Evolutionary conservation across 2,329 filamentous ascomycete genomes (phyloP).

Genomic region (Dothistroma pini): DNA sequence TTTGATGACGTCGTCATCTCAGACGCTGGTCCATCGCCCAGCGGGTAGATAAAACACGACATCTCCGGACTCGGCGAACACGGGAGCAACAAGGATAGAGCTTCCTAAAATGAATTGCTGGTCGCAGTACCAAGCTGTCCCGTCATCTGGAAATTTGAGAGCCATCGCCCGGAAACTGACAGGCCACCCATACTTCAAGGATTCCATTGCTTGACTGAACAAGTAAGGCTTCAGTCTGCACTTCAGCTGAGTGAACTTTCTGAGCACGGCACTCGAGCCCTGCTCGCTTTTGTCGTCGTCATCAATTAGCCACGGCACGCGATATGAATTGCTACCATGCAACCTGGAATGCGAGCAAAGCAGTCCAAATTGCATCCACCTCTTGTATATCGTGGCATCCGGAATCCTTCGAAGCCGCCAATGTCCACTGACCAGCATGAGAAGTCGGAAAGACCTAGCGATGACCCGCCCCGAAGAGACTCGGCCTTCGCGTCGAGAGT

Average conservation of each 20-base stretch:
- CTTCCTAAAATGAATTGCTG: conserved; percentile 71
- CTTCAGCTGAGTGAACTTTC: conserved; percentile 53
- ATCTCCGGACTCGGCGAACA: conserved; percentile 60
- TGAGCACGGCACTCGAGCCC: conserved; percentile 52
- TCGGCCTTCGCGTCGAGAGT: conserved; percentile 71
- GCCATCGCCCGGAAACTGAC: conserved; percentile 61
- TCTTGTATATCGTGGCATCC: conserved; percentile 63
- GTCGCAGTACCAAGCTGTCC: conserved; percentile 64
- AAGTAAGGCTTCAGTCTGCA: conserved; percentile 58
- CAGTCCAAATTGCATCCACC: conserved; percentile 73
- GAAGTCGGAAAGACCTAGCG: conserved; percentile 61
- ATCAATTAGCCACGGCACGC: conserved; percentile 72
- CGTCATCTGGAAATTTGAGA: conserved; percentile 67
- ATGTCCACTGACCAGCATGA: conserved; percentile 69
- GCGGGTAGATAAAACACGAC: conserved; percentile 63
- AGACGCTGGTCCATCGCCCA: conserved; percentile 51
- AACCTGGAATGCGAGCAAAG: conserved; percentile 67
- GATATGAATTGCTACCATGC: conserved; percentile 66
- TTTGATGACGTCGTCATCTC: conserved; percentile 40
- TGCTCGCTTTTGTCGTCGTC: conserved; percentile 51
- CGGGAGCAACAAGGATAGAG: conserved; percentile 59
- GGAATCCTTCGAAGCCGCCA: conserved; percentile 68
- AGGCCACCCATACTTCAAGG: conserved; percentile 54
- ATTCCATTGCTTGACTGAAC: conserved; percentile 50
- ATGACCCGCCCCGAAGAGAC: conserved; percentile 62